Percentiles rank a stretch among this genome's conserved stretches.
These are phyloP conservation scores for Hymenoscyphus linearis DNA, from an alignment of 2,329 filamentous ascomycete genomes.

Conservation along the genomic window DNA sequence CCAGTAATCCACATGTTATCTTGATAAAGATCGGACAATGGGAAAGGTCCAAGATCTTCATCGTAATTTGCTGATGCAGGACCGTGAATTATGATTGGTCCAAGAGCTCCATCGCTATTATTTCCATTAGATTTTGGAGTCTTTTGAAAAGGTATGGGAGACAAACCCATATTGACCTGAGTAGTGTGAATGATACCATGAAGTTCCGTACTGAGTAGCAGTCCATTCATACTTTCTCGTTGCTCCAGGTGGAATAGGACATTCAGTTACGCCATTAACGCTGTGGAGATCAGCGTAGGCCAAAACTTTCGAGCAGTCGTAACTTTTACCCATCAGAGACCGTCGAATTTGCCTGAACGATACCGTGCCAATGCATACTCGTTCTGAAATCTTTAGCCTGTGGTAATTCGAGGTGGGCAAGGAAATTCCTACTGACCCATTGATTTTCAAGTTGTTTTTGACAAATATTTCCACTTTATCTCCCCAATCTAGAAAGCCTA, in stretches of 20 bases:
- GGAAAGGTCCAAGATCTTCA: slow-evolving; percentile 49
- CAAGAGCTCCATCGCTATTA: slow-evolving; percentile 19
- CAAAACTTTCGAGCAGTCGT: not conserved
- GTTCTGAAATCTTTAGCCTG: slow-evolving; percentile 26
- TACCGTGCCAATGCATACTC: slow-evolving; percentile 41
- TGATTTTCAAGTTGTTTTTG: slow-evolving; percentile 56
- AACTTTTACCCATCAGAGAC: slow-evolving; percentile 36
- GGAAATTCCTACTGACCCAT: slow-evolving; percentile 24
- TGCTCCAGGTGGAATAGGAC: slow-evolving; percentile 50
- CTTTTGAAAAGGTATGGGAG: not conserved
- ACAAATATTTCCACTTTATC: slow-evolving; percentile 50
- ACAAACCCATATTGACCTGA: slow-evolving; percentile 29
- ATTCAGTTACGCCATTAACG: slow-evolving; percentile 38
- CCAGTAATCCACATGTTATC: slow-evolving; percentile 22
- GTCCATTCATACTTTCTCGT: slow-evolving; percentile 21
- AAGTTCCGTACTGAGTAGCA: slow-evolving; percentile 38
- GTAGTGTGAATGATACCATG: slow-evolving; percentile 58
- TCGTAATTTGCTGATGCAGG: slow-evolving; percentile 54
- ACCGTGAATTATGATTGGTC: slow-evolving; percentile 52
- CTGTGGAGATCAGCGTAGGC: not conserved
- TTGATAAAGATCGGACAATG: slow-evolving; percentile 14
- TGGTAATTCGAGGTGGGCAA: not conserved
- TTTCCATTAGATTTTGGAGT: not conserved
- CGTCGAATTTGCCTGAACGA: slow-evolving; percentile 41
- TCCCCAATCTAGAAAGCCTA: slow-evolving; percentile 1